Evolutionary conservation across 116 monocot genomes (phyloP), one percentile per base, ranked within the genome.

Genomic region (Dioscorea cayenensis): DNA sequence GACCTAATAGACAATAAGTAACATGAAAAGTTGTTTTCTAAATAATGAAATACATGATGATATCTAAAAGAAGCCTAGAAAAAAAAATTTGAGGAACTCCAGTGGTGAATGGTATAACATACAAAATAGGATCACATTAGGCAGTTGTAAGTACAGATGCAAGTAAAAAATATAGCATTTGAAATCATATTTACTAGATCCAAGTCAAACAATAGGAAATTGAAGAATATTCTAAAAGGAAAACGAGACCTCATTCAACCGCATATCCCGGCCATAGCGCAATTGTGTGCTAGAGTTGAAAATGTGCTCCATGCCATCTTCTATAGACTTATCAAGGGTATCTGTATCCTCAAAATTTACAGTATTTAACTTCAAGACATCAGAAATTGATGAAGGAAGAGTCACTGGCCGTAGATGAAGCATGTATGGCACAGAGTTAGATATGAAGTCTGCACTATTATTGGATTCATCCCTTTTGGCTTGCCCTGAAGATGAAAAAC

Each of bases 241-340:
- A 14, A 60, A 69, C 19, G 43, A 77, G 74, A 96, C 96, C 96
- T 96, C 96, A 81, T 90, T 90, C 68, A 96, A 75, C 27, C 96
- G 81, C 27, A 96, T 76, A 86, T 96, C 96, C 78, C 88, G 80
- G 14, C 96, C 96, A 86, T 73, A 96, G 19, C 92, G 85, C 71
- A 96, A 64, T 64, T 88, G 87, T 28, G 87, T 88, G 70, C 78
- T 83, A 36, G 87, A 92, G 67, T 84, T 90, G 70, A 92, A 84
- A 51, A 92, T 84, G 60, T 96, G 90, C 19, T 92, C 96, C 96
- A 92, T 96, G 49, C 96, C 96, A 92, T 96, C 96, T 77, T 88
- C 92, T 22, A 76, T 66, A 28, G 78, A 71, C 77, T 72, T 84
- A 64, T 73, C 55, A 63, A 75, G 20, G 12, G 74, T 71, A 63